Conservation (phyloP, 1,284 basidiomycete genomes). For the Taiwanofungus camphoratus region DNA sequence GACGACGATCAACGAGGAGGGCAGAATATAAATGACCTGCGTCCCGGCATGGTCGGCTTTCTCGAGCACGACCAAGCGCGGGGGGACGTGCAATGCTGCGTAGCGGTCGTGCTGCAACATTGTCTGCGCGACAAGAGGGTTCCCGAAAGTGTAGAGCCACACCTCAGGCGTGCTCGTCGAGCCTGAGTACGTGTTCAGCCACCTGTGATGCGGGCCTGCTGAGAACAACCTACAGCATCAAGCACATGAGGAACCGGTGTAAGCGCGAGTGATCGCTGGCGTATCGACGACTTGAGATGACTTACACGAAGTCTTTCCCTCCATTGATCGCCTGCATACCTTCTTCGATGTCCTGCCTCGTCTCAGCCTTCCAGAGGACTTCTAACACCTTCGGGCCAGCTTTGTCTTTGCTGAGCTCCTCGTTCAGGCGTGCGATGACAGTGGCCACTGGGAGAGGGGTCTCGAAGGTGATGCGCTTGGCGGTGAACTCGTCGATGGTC, state of each 20-base stretch:
- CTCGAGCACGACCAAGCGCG: conserved; percentile 40
- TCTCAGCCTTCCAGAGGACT: conserved; percentile 26
- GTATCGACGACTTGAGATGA: too few relatives aligned
- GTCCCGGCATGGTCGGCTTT: conserved; percentile 35
- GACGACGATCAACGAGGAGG: conserved; percentile 35
- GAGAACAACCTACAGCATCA: conserved; percentile 37
- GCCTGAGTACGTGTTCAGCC: conserved; percentile 34
- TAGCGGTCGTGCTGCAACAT: conserved; percentile 40
- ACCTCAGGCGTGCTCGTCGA: conserved; percentile 25
- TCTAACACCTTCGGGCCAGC: conserved; percentile 26
- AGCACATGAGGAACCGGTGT: not conserved
- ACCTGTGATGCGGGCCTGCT: conserved; percentile 34
- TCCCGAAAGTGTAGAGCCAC: conserved; percentile 44
- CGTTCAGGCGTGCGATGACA: conserved; percentile 40
- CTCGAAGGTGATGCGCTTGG: conserved; percentile 40
- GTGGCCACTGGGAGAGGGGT: conserved; percentile 36
- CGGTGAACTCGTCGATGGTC: conserved; percentile 21
- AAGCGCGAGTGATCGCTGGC: not conserved
- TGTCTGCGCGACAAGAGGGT: conserved; percentile 45
- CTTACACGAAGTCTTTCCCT: conserved; percentile 43
- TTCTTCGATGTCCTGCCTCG: conserved; percentile 34
- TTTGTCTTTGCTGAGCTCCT: conserved; percentile 35
- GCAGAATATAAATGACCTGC: conserved; percentile 43
- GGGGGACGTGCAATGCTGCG: conserved; percentile 42
- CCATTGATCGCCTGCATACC: conserved; percentile 26